Evolutionary conservation across 352 stramenopile genomes (phyloP).

Genomic region (Thalassiosira ordinaria): DNA sequence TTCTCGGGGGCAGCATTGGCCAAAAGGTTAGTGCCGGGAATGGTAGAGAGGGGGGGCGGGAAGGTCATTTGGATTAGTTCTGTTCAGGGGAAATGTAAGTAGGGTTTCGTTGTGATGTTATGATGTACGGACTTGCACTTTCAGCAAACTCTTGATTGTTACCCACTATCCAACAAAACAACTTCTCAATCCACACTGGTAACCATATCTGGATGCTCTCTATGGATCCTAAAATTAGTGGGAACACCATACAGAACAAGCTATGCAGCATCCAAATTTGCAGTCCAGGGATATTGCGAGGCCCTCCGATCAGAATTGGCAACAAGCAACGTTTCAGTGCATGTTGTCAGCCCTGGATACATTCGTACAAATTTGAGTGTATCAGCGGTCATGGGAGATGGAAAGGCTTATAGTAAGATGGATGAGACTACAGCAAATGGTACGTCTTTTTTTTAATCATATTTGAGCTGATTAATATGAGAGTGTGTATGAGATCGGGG

Average conservation of each 20-base stretch:
- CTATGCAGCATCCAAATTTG: slow-evolving; percentile 86
- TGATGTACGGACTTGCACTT: no score
- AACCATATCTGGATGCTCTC: no score
- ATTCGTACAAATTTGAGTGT: slow-evolving; percentile 81
- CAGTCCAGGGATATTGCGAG: slow-evolving; percentile 86
- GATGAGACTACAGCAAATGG: slow-evolving; percentile 80
- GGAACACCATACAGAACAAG: slow-evolving; percentile 81
- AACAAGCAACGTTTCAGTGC: slow-evolving; percentile 67
- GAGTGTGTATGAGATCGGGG: no score
- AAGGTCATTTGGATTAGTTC: slow-evolving; percentile 79
- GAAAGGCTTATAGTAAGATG: slow-evolving; percentile 72
- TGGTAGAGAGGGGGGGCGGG: slow-evolving; percentile 50
- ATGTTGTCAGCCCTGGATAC: slow-evolving; percentile 82
- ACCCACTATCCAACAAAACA: no score
- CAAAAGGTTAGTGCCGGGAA: slow-evolving; percentile 72
- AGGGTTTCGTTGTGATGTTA: no score
- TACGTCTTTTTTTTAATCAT: slow-evolving; percentile 21
- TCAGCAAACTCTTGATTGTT: no score
- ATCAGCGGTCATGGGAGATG: slow-evolving; percentile 79
- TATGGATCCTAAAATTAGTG: slow-evolving; percentile 55
- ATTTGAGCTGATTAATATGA: neutral
- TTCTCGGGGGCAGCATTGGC: slow-evolving; percentile 68
- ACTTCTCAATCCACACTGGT: no score
- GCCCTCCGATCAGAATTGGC: slow-evolving; percentile 79
- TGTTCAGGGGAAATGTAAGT: slow-evolving; percentile 71